Evolutionary conservation across 306 rosid genomes (phyloP).

Genomic region (Dryas drummondii): DNA sequence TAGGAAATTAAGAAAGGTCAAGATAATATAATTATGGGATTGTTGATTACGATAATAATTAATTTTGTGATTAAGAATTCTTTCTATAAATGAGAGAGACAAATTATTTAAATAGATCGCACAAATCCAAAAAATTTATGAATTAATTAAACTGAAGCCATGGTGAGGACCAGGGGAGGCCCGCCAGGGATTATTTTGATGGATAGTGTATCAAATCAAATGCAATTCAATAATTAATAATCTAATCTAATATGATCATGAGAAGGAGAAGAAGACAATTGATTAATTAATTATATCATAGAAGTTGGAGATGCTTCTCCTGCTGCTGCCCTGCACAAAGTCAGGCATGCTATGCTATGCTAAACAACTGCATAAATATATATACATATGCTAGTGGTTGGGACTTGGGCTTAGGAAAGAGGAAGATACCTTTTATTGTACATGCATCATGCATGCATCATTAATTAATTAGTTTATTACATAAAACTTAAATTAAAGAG

Average conservation of each 20-base stretch:
- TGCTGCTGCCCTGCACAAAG: background rate
- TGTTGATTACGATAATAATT: background rate
- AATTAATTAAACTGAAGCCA: background rate
- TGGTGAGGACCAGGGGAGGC: background rate
- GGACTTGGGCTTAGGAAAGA: too few species aligned
- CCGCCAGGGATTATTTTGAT: background rate
- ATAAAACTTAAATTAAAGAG: too few species aligned
- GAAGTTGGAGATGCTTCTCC: background rate
- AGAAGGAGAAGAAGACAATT: background rate
- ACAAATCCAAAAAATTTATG: background rate
- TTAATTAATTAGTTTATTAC: too few species aligned
- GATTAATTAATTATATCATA: background rate
- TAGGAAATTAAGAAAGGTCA: background rate
- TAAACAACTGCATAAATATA: too few species aligned
- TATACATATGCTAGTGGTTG: background rate
- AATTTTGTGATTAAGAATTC: slow-evolving; percentile 17
- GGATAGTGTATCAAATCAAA: too few species aligned
- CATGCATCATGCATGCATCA: too few species aligned
- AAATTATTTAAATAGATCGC: slow-evolving; percentile 20
- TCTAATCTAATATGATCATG: too few species aligned
- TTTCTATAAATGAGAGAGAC: slow-evolving; percentile 34
- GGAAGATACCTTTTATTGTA: too few species aligned
- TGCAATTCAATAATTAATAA: too few species aligned
- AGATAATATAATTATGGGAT: background rate
- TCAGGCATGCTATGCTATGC: background rate